Evolutionary conservation across 306 rosid species (phyloP), one percentile per base, ranked within the genome.

Genomic region (Vicia sativa): DNA sequence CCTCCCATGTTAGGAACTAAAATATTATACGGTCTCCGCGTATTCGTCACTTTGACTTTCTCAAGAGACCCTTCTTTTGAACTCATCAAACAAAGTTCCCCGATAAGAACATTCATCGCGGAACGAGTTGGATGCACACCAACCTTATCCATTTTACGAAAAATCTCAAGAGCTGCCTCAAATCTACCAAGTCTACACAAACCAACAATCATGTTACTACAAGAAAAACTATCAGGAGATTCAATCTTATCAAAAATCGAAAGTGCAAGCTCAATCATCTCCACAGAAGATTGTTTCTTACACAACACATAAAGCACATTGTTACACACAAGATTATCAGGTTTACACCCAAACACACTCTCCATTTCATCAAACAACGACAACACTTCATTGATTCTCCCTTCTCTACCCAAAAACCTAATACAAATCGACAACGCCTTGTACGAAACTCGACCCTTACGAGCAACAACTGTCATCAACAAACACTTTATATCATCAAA

Each of bases 401-500:
- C 89, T 53, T 86, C 74, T 79, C 91, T 88, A 72, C 91, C 95
- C 68, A 88, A 77, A 81, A 86, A 85, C 65, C 89, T 79, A 9
- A 88, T 86, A 62, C 87, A 86, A 84, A 75, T 83, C 1, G 95
- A 82, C 66, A 86, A 73, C 4, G 91, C 65, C 64, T 80, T 80
- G 43, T 72, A 54, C 2, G 91, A 86, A 54, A 88, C 75, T 4
- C 52, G 72, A 54, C 89, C 95, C 14, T 52, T 68, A 5, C 70
- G 79, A 42, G 73, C 80, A 2, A 80, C 65, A 11, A 88, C 52
- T 0, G 95, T 85, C 46, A 74, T 65, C 14, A 88, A 53, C 72
- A 88, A 82, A 75, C 91, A 78, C 80, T 84, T 88, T 58, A 88
- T 76, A 62, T 88, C 95, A 70, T 88, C 95, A 49, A 88, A 88